Evolutionary conservation across 768 basidiomycete species (phyloP).

Genomic region (Pulveroboletus frians): DNA sequence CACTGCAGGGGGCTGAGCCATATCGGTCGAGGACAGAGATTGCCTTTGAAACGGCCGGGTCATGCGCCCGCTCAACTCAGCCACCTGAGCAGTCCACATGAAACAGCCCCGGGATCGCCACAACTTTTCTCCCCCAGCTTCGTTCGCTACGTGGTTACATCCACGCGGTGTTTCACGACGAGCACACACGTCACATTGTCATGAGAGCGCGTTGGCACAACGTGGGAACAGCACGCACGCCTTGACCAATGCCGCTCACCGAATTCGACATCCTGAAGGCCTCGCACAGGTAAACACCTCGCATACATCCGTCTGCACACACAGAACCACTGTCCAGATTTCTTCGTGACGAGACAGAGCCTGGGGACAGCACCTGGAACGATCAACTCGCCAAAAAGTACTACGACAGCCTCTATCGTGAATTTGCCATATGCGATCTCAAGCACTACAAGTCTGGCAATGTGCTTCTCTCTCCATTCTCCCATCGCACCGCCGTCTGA

Average conservation of each 20-base stretch:
- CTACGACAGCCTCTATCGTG: conserved; percentile 82
- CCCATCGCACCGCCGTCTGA: not conserved
- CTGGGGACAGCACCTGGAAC: conserved; percentile 50
- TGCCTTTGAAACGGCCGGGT: too few species aligned
- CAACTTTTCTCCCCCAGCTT: not conserved
- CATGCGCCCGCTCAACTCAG: not conserved
- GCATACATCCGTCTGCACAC: not conserved
- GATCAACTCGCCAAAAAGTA: conserved; percentile 85
- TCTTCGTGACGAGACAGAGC: conserved; percentile 51
- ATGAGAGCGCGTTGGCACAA: too few species aligned
- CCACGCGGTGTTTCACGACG: too few species aligned
- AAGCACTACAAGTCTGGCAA: conserved; percentile 95
- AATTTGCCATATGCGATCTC: conserved; percentile 87
- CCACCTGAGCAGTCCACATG: not conserved
- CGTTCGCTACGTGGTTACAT: not conserved
- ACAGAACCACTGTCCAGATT: conserved; percentile 45
- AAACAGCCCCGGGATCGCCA: not conserved
- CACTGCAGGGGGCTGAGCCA: too few species aligned
- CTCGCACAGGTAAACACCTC: conserved; percentile 53
- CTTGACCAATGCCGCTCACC: conserved; percentile 18
- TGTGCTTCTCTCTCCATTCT: conserved; percentile 38
- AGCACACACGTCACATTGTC: too few species aligned
- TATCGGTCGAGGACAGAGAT: too few species aligned
- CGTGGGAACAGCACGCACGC: not conserved
- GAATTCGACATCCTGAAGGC: conserved; percentile 77